These are phyloP conservation scores for Steccherinum ochraceum DNA, from an alignment of 768 basidiomycete genomes.

Conservation along the genomic window DNA sequence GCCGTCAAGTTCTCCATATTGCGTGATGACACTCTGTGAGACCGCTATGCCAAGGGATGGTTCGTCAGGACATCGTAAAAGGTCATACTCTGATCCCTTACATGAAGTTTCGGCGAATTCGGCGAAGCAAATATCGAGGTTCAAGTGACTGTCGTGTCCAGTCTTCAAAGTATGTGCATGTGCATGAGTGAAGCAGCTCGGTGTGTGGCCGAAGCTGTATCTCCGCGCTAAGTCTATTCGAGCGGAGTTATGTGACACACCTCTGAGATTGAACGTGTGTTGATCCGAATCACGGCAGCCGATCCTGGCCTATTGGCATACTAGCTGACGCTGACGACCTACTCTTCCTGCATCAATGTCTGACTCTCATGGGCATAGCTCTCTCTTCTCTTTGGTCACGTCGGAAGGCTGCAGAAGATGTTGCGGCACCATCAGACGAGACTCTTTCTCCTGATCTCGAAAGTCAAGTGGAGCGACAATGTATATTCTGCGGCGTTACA, in stretches of 20 bases:
- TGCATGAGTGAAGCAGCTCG: too few relatives aligned
- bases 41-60: not conserved
- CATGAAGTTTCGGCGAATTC: not conserved
- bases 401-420: not conserved
- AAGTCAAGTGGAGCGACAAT: constrained; percentile 6
- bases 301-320: not conserved
- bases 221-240: not conserved
- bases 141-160: too few relatives aligned
- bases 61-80: not conserved
- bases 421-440: not conserved
- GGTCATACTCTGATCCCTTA: not conserved
- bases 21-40: not conserved
- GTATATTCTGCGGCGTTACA: constrained; percentile 27
- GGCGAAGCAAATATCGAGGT: not conserved
- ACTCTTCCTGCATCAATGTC: not conserved
- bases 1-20: not conserved
- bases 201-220: too few relatives aligned
- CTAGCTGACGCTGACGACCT: not conserved
- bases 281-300: not conserved
- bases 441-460: not conserved
- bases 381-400: not conserved
- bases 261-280: not conserved
- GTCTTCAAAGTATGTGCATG: too few relatives aligned
- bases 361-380: not conserved
- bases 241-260: not conserved